A percentile compares a stretch with the other conserved stretches of the same genome.
These are phyloP conservation scores for Cupressus sempervirens DNA, from an alignment of 75 land plant genomes.

Conservation along the genomic window DNA sequence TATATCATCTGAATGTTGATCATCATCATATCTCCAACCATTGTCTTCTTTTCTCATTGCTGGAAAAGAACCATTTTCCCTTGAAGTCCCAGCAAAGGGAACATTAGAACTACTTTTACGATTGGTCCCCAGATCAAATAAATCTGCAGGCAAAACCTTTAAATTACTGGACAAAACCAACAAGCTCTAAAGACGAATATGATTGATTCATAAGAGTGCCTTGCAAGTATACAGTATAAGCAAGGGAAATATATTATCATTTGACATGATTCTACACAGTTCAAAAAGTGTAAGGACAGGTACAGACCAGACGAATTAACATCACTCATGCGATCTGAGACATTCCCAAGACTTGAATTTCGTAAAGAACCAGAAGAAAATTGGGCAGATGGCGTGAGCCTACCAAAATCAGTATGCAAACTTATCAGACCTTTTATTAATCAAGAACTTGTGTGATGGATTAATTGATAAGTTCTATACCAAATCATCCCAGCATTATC, in stretches of 20 bases:
- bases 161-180: not conserved
- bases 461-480: not conserved
- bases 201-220: not conserved
- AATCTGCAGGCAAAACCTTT: not conserved
- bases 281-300: not conserved
- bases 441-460: not conserved
- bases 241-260: not conserved
- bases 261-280: not conserved
- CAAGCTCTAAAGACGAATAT: not conserved
- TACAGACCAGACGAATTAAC: conserved; percentile 8
- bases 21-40: conserved; percentile 60
- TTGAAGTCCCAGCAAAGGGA: conserved; percentile 13
- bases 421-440: not conserved
- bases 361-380: conserved; percentile 9
- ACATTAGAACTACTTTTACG: conserved; percentile 1
- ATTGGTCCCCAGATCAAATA: conserved; percentile 5
- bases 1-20: conserved; percentile 63
- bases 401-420: not conserved
- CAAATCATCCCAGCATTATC: not conserved
- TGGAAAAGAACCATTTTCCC: conserved; percentile 15
- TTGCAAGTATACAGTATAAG: not conserved
- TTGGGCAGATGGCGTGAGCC: not conserved
- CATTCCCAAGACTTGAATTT: conserved; percentile 10
- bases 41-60: conserved; percentile 53
- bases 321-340: conserved; percentile 2